Evolutionary conservation across 1,284 basidiomycete genomes (phyloP), one percentile per base, ranked within the genome.

Genomic region (Ganoderma multipileum): DNA sequence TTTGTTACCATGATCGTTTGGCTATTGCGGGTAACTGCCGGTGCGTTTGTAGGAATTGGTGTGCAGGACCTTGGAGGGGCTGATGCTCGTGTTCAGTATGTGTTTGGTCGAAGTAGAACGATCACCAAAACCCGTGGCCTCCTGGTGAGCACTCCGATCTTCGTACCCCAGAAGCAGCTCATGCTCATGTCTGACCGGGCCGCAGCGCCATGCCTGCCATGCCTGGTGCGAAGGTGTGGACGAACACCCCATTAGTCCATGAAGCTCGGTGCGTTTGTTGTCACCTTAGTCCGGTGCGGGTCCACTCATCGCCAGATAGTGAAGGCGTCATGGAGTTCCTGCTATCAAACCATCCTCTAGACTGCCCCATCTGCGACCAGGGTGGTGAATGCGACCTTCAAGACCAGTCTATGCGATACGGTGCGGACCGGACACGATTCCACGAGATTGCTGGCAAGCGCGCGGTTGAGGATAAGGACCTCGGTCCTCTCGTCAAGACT

Each of bases 271-370:
- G 76, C 65, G 86, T 79, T 12, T 30, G 1, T 33, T 23, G 2
- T 39, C 3, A 30, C 54, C 6, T 12, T 44, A 38, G 62, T 33
- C 3, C 39, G 50, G 20, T n/a, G 23, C 11, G 14, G 3, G 58
- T 41, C 23, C 23, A 70, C 77, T 58, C 78, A 63, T 30, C 62
- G 60, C 44, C 14, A 76, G 63, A 72, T 20, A 94, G 95, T 42
- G 96, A 98, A 82, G 97, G 97, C 69, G 97, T 99, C 69, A 98
- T 99, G 97, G 98, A 99, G 81, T 99, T 99, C 83, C 86, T 99
- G 47, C 90, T 99, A 66, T 90, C 96, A 72, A 99, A 99, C 83
- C 97, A 99, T 79, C 97, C 97, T 3, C 87, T 99, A 70, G 97
- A 99, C 81, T 99, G 97, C 84, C 97, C 98, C 42, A 95, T 99